Conservation (phyloP, 2,329 filamentous ascomycete genomes). For the Ascochyta rabiei region DNA sequence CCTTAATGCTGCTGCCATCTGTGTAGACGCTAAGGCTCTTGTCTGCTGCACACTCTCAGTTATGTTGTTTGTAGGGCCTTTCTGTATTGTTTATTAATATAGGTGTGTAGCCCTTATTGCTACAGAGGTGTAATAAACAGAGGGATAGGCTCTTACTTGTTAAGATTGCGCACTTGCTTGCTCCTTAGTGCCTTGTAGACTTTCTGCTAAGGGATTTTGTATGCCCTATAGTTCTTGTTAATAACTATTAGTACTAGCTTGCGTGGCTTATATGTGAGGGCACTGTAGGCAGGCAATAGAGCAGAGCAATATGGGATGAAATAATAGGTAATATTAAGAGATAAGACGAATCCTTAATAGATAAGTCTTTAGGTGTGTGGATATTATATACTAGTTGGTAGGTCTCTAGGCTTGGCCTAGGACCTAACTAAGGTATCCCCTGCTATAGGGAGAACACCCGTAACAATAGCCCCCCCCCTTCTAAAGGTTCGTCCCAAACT, state of each 20-base stretch:
- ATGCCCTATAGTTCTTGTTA: neutral
- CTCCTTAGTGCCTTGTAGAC: neutral
- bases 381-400: too few species aligned
- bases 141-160: constrained; percentile 22
- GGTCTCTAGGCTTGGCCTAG: too few species aligned
- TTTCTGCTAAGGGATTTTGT: neutral
- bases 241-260: neutral
- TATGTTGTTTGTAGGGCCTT: constrained; percentile 17
- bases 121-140: too few species aligned
- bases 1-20: constrained; percentile 27
- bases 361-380: too few species aligned
- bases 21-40: constrained; percentile 27
- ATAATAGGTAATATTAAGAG: too few species aligned
- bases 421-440: too few species aligned
- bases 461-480: too few species aligned
- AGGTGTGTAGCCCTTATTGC: constrained; percentile 12
- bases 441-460: too few species aligned
- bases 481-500: too few species aligned
- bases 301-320: too few species aligned
- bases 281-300: too few species aligned
- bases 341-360: too few species aligned
- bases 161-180: constrained; percentile 4
- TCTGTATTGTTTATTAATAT: constrained; percentile 19
- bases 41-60: constrained; percentile 14
- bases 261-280: neutral